Conservation (phyloP, 208 protist genomes). For the Leishmania aethiopica region DNA sequence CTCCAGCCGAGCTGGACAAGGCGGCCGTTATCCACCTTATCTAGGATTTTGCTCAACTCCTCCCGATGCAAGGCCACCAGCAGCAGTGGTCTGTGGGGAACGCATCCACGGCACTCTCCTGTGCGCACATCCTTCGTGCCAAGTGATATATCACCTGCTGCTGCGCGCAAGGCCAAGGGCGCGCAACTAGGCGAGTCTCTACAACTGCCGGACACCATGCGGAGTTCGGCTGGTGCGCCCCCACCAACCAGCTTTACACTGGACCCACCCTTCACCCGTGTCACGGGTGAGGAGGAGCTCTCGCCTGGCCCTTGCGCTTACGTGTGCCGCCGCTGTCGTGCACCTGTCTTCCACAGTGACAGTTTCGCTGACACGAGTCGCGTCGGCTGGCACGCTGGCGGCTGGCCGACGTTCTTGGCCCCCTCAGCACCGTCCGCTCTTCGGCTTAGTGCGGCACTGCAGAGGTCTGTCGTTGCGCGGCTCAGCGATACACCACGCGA, state of each 20-base stretch:
- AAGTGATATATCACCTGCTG: neutral
- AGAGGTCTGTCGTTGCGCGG: slow-evolving; percentile 24
- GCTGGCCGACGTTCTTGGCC: slow-evolving; percentile 57
- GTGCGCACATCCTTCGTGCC: neutral
- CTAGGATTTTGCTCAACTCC: neutral
- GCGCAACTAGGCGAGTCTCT: neutral
- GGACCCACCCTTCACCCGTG: slow-evolving; percentile 57
- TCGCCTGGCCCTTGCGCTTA: slow-evolving; percentile 20
- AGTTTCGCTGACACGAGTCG: slow-evolving; percentile 18
- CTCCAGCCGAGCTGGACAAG: neutral
- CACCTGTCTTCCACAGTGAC: slow-evolving; percentile 36
- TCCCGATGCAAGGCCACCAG: neutral
- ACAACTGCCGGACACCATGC: neutral
- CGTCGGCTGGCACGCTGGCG: slow-evolving; percentile 30
- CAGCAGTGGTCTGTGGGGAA: neutral
- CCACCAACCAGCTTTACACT: slow-evolving; percentile 17
- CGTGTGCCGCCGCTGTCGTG: slow-evolving; percentile 33
- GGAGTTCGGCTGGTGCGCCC: neutral
- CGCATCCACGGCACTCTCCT: neutral
- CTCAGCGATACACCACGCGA: neutral
- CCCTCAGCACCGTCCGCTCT: slow-evolving; percentile 16
- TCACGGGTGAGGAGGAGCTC: slow-evolving; percentile 33
- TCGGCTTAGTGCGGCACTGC: slow-evolving; percentile 29
- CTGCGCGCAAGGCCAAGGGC: neutral
- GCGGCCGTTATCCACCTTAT: neutral